Evolutionary conservation across 495 filamentous ascomycete species (phyloP), one percentile per base, ranked within the genome.

Genomic region (Tuber umbilicatum): DNA sequence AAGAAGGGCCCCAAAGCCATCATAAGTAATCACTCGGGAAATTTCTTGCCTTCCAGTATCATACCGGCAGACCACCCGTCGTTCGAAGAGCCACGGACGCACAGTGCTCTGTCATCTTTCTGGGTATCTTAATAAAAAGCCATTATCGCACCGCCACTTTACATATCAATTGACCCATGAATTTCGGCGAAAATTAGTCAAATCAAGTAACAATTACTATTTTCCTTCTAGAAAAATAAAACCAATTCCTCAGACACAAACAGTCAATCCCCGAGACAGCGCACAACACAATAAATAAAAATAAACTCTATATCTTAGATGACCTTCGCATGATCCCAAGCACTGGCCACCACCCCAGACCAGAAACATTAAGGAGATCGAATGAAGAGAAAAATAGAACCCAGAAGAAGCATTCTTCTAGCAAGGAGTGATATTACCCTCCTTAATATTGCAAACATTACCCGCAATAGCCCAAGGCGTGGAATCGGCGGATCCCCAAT

Each of bases 401-500:
- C 0, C 10, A 64, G 27, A 16, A 17, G 55, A 64, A 64, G 55
- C 27, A 35, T 64, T 14, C 43, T 23, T n/a, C 41, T 72, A 78
- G 43, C 79, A 81, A 7, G 67, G 39, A 21, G 50, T 72, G 70
- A 69, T 81, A 16, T 80, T 80, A 5, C 80, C 80, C 31, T 82
- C 73, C 31, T 39, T 64, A 69, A 43, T 71, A 27, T 40, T 31
- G 37, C 80, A 82, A 23, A 78, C 75, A 9, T 37, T 68, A 10
- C 41, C 68, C 40, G 76, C 73, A 38, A 80, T 75, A n/a, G 74
- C 77, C 77, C 74, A 81, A 19, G 80, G 80, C 2, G 69, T 47
- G 0, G 74, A 74, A 50, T 71, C 72, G 6, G 80, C 80, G 23
- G 73, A 77, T 1, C 80, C 80, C 80, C 80, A 81, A 68, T 77